Evolutionary conservation across 2,329 filamentous ascomycete species (phyloP), one percentile per base, ranked within the genome.

Genomic region (Didymella segeticola): DNA sequence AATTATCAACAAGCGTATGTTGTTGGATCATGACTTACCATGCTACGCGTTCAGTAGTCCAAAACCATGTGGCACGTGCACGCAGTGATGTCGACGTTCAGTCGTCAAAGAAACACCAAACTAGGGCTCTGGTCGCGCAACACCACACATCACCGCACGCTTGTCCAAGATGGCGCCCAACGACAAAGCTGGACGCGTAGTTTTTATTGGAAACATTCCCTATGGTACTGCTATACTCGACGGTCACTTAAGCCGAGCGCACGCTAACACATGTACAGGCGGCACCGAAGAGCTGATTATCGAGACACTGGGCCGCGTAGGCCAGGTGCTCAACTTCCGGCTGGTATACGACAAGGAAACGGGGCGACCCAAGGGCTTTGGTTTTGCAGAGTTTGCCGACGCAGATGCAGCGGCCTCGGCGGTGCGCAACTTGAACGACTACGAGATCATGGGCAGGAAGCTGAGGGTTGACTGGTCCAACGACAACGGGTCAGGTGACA

Each of bases 341-440:
- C 83, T 98, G 42, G 93, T 98, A 61, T 96, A 96, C 77, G 96
- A 98, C 78, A 89, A 92, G 47, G 93, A 98, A 70, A 97, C 93
- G 2, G 93, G 93, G 34, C 87, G 91, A 51, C 93, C 95, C 1
- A 98, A 97, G 76, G 95, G 95, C 15, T 99, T 96, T 73, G 95
- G 95, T 29, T 99, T 98, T 68, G 90, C 93, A 69, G 93, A 98
- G 74, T 99, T 96, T 71, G 89, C 91, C 49, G 95, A 98, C 71
- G 87, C 90, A 55, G 93, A 96, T 84, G 83, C 92, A 22, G 95
- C 95, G 26, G 91, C 93, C 30, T 96, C 92, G 2, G 95, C 95
- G 2, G 93, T 98, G 41, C 89, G 93, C 64, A 98, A 99, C 72
- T 80, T 98, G 46, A 96, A 98, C 78, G 92, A 96, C 75, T 88